Percentiles rank a stretch among this genome's conserved stretches.
These are phyloP conservation scores for Tolypocladium paradoxum DNA, from an alignment of 2,329 filamentous ascomycete genomes.

Conservation along the genomic window DNA sequence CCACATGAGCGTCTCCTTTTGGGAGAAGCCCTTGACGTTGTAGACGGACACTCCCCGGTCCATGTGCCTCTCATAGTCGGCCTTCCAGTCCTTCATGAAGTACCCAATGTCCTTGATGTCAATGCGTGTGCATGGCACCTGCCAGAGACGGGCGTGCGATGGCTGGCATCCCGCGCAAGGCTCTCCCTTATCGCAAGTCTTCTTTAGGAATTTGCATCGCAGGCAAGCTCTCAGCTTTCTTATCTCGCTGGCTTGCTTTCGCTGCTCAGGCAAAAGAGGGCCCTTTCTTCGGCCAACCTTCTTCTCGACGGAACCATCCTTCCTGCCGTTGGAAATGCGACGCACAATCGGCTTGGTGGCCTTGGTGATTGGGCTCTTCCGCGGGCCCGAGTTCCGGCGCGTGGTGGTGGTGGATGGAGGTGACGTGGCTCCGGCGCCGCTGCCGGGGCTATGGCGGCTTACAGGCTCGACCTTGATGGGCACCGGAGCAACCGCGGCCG, in stretches of 20 bases:
- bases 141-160: conserved; percentile 90
- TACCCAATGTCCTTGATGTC: conserved; percentile 98
- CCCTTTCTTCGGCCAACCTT: conserved; percentile 85
- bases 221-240: conserved; percentile 88
- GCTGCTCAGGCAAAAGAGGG: conserved; percentile 82
- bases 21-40: conserved; percentile 79
- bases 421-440: conserved; percentile 48
- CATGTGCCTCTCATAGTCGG: conserved; percentile 87
- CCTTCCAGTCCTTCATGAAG: conserved; percentile 99
- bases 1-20: conserved; percentile 65
- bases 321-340: conserved; percentile 67
- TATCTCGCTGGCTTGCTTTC: conserved; percentile 94
- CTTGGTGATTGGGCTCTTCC: conserved; percentile 73
- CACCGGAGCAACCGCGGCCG: conserved; percentile 57
- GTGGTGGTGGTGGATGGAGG: conserved; percentile 49
- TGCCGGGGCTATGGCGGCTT: conserved; percentile 50
- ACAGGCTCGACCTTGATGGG: conserved; percentile 48
- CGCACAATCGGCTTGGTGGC: conserved; percentile 73
- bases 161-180: conserved; percentile 92
- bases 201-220: conserved; percentile 97
- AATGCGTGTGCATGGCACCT: conserved; percentile 93
- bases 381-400: conserved; percentile 58
- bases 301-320: conserved; percentile 72
- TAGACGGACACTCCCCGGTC: conserved; percentile 79
- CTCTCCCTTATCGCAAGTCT: conserved; percentile 96